A percentile compares a stretch with the other conserved stretches of the same genome.
phyloP scores from a whole-genome alignment of 495 filamentous ascomycete genomes.

The Tuber borchii region DNA sequence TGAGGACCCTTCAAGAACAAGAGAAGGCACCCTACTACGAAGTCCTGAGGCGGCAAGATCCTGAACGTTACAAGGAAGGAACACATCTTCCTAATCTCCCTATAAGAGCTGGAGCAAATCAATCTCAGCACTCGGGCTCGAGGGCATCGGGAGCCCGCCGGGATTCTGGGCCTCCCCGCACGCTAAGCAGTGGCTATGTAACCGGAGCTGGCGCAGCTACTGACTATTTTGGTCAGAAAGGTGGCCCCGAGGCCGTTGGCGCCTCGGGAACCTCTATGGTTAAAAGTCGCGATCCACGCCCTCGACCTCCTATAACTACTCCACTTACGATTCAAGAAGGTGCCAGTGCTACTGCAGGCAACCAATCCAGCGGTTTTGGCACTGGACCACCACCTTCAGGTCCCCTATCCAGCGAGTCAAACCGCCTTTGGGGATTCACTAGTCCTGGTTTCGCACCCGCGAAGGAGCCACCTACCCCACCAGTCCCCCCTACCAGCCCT shows the following conservation, averaged over 20 bases:
- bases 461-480: neutral
- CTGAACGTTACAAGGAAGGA: slow-evolving; percentile 34
- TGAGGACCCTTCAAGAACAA: slow-evolving; percentile 29
- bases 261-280: neutral
- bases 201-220: neutral
- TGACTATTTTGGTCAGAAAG: neutral
- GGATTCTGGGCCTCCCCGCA: slow-evolving; percentile 7
- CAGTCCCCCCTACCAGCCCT: neutral
- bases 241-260: neutral
- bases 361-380: neutral
- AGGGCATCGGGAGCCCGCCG: slow-evolving; percentile 7
- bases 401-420: neutral
- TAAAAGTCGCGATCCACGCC: neutral
- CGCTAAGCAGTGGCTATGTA: neutral
- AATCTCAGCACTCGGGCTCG: slow-evolving; percentile 6
- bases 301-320: neutral
- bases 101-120: slow-evolving; percentile 12
- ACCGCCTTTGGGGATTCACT: neutral
- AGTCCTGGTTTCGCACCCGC: neutral
- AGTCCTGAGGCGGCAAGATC: slow-evolving; percentile 24
- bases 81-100: slow-evolving; percentile 9
- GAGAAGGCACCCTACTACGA: slow-evolving; percentile 33
- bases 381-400: neutral
- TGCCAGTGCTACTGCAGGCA: neutral
- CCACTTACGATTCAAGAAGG: neutral